These are phyloP conservation scores for Acer campestre DNA, from an alignment of 345 rosid genomes.

Conservation along the genomic window DNA sequence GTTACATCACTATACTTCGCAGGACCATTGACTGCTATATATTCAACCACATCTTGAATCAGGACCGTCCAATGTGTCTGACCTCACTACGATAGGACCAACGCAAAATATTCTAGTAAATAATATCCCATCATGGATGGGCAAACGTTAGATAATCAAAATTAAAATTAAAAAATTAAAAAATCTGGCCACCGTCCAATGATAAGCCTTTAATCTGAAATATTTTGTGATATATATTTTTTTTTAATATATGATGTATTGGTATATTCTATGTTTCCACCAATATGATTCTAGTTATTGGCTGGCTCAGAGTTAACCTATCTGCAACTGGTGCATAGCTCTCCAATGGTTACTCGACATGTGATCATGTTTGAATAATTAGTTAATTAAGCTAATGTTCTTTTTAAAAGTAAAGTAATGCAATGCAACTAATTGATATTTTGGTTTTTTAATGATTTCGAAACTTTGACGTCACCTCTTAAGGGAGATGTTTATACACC, in stretches of 20 bases:
- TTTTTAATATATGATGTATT: not conserved
- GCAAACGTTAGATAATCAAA: not conserved
- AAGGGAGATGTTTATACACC: no score
- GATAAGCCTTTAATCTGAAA: not conserved
- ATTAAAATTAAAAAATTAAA: not conserved
- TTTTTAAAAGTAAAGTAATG: slow-evolving; percentile 17
- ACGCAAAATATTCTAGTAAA: slow-evolving; percentile 8
- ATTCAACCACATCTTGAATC: slow-evolving; percentile 11
- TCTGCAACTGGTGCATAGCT: slow-evolving; percentile 2
- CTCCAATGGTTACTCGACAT: slow-evolving; percentile 9
- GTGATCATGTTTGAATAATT: not conserved
- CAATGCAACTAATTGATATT: not conserved
- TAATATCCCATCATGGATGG: not conserved
- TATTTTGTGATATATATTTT: not conserved
- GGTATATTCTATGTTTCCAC: slow-evolving; percentile 16
- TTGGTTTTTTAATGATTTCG: not conserved
- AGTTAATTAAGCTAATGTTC: not conserved
- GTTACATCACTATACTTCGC: not conserved
- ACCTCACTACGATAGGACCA: slow-evolving; percentile 16
- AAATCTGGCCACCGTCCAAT: slow-evolving; percentile 4
- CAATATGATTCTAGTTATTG: slow-evolving; percentile 1
- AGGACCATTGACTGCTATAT: slow-evolving; percentile 8
- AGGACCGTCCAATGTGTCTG: slow-evolving; percentile 23
- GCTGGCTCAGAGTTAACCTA: slow-evolving; percentile 11
- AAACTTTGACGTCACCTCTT: not conserved